Percentiles rank a stretch among this genome's conserved stretches.
Conservation (phyloP, 2,329 filamentous ascomycete species). For the Aureobasidium melanogenum region DNA sequence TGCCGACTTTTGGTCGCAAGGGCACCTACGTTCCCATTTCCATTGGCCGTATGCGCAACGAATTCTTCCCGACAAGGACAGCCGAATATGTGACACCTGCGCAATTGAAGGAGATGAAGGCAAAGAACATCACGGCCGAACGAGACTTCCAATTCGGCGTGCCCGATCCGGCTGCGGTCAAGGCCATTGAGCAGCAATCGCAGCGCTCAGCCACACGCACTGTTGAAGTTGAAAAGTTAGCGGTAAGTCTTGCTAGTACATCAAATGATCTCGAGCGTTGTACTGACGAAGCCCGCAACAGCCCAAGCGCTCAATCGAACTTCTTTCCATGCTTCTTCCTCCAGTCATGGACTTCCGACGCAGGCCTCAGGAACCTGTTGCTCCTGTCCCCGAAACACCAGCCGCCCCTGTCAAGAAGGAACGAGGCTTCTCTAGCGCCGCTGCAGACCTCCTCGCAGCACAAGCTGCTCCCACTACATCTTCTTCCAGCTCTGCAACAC, state of each 20-base stretch:
- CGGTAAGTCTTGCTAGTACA: conserved; percentile 21
- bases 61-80: conserved; percentile 42
- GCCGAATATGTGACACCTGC: conserved; percentile 44
- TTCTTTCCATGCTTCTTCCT: conserved; percentile 41
- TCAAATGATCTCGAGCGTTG: not conserved
- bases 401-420: conserved; percentile 8
- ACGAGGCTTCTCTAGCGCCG: conserved; percentile 14
- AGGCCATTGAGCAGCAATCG: not conserved
- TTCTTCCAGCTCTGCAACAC: conserved; percentile 19
- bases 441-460: conserved; percentile 14
- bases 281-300: conserved; percentile 16
- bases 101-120: conserved; percentile 37
- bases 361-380: conserved; percentile 29
- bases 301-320: conserved; percentile 36
- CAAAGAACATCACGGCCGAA: conserved; percentile 35
- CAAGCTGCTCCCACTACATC: conserved; percentile 14
- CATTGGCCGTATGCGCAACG: conserved; percentile 46
- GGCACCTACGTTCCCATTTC: conserved; percentile 44
- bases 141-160: conserved; percentile 38
- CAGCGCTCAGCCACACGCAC: conserved; percentile 16
- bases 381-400: conserved; percentile 7
- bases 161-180: conserved; percentile 12
- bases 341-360: conserved; percentile 40
- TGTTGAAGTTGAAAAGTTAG: conserved; percentile 33
- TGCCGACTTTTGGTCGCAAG: conserved; percentile 42